These are phyloP conservation scores for Calonectria hongkongensis DNA, from an alignment of 2,329 filamentous ascomycete species.

Conservation along the genomic window DNA sequence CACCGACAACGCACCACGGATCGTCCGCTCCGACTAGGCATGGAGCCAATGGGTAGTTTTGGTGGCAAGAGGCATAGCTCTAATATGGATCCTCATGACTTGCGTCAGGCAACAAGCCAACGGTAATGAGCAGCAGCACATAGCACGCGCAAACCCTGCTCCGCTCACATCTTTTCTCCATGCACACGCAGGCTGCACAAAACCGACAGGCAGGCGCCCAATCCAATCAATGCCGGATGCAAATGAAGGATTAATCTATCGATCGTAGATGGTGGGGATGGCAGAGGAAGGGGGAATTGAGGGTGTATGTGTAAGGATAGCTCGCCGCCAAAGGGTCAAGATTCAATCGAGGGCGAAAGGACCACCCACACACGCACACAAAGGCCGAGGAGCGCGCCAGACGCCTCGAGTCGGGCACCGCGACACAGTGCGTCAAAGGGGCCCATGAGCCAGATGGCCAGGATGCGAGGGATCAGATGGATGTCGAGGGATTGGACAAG, in stretches of 20 bases:
- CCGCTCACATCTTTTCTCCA: constrained; percentile 13
- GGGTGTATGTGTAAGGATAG: constrained; percentile 25
- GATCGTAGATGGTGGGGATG: constrained; percentile 36
- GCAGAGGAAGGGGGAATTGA: constrained; percentile 22
- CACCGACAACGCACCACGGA: constrained; percentile 38
- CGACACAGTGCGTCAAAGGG: constrained; percentile 32
- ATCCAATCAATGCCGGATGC: constrained; percentile 30
- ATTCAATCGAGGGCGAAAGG: constrained; percentile 9
- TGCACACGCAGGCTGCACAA: constrained; percentile 25
- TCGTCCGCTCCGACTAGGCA: constrained; percentile 27
- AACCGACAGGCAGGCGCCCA: constrained; percentile 22
- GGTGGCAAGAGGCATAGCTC: constrained; percentile 17
- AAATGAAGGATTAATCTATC: constrained; percentile 37
- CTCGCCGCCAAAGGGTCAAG: background rate
- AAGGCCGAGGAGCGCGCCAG: constrained; percentile 4
- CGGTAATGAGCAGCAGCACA: constrained; percentile 23
- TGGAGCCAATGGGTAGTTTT: constrained; percentile 23
- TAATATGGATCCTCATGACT: constrained; percentile 36
- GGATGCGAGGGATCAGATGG: constrained; percentile 37
- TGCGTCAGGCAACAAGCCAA: constrained; percentile 37
- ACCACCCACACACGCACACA: background rate
- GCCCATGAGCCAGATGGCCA: constrained; percentile 25
- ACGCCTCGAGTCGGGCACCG: constrained; percentile 11
- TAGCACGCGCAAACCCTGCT: constrained; percentile 29
- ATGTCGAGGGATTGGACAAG: constrained; percentile 34